Base-by-base conservation (phyloP, 345 rosid genomes). In the Corchorus capsularis region DNA sequence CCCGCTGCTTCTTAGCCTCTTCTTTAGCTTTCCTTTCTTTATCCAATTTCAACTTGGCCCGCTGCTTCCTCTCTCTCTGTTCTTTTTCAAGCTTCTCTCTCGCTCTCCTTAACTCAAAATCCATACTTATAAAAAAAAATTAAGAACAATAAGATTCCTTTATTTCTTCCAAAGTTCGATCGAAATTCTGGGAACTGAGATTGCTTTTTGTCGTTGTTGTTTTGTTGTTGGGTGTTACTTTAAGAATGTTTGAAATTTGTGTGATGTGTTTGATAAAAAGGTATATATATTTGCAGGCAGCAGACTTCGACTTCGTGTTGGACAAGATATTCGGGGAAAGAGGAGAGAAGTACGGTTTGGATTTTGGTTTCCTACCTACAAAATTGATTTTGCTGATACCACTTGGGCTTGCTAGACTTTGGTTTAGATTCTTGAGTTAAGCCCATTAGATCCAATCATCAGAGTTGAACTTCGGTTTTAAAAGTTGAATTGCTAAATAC, bases 61-160 rank as follows among this genome's bases (percentile, higher is more conserved):
- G 90, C 60, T 88, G 87, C 57, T 96, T 96, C 79, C 98, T 87
- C 79, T 92, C 97, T 75, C 79, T 87, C 75, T 96, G 98, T 68
- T 96, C 99, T 78, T 78, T 92, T 75, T 94, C 93, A 12, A 96
- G 94, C 93, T 90, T 91, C 88, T 94, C 98, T 52, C 90, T 88
- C 75, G 96, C 97, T 53, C 95, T 90, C 80, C 98, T 83, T 79
- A 96, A 86, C 87, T 94, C 97, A 71, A 88, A 94, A 88, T 96
- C 99, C 99, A 91, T 91, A 75, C 61, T 17, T 73, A 61, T 13
- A 4, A 76, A 59, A 6, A 2, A 39, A 39, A 39, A 27, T 27
- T 27, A 27, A 39, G 1, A 4, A 39, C 43, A 39, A 39, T 39
- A 39, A 39, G 43, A 4, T 3, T 5, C 16, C 20, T 37, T 69